Conservation (phyloP, 2,329 filamentous ascomycete species). For the Boeremia exigua region DNA sequence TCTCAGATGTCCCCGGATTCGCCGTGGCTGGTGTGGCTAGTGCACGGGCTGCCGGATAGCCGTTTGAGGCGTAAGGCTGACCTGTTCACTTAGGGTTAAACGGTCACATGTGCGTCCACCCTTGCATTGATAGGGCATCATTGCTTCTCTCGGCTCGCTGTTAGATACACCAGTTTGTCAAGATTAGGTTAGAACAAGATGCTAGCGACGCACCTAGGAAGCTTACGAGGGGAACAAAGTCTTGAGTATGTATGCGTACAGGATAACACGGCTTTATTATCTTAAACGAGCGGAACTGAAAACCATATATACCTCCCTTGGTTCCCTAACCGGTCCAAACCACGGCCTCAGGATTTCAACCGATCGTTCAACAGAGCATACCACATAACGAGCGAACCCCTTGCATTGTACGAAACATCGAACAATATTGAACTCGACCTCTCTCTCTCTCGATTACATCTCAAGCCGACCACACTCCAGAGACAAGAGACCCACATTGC, state of each 20-base stretch:
- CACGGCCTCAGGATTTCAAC: neutral
- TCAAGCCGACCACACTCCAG: neutral
- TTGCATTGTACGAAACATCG: too few relatives aligned
- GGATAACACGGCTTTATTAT: slow-evolving; percentile 13
- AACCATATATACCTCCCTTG: slow-evolving; percentile 12
- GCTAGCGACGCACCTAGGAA: slow-evolving; percentile 3
- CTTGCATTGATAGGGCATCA: slow-evolving; percentile 18
- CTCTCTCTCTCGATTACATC: neutral
- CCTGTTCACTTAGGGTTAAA: slow-evolving; percentile 15
- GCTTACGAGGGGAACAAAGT: slow-evolving; percentile 12
- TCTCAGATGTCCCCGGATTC: slow-evolving; percentile 24
- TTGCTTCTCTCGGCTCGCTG: slow-evolving; percentile 12
- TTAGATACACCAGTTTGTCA: slow-evolving; percentile 7
- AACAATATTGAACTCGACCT: too few relatives aligned
- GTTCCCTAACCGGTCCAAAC: neutral
- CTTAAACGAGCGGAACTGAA: neutral
- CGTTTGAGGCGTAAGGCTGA: slow-evolving; percentile 33
- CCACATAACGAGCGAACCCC: too few relatives aligned
- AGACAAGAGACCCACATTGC: slow-evolving; percentile 17
- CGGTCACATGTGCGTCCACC: slow-evolving; percentile 23
- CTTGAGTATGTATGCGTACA: slow-evolving; percentile 6
- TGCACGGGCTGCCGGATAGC: slow-evolving; percentile 31
- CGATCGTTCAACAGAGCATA: neutral
- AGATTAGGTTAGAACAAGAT: slow-evolving; percentile 19
- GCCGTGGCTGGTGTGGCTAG: slow-evolving; percentile 36